These are phyloP conservation scores for Pichia sp. DNA, from an alignment of 1,139 yeast genomes.

Conservation along the genomic window DNA sequence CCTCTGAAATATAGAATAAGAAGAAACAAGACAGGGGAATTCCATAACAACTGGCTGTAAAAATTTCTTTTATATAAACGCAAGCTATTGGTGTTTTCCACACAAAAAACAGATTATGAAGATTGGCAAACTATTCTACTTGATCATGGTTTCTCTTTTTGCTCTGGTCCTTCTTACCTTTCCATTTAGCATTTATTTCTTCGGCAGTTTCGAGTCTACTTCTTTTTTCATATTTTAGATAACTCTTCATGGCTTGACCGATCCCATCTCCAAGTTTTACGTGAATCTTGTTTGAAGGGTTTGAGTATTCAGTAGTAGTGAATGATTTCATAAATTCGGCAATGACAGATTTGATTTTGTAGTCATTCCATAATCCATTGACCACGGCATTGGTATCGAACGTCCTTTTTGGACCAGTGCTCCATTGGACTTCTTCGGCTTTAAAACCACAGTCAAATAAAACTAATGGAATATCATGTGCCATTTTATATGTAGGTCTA, in stretches of 20 bases:
- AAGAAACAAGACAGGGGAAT: no score
- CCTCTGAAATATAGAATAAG: no score
- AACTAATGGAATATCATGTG: conserved; percentile 84
- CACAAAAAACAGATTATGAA: no score
- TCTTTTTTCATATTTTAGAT: conserved; percentile 54
- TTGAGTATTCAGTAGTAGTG: conserved; percentile 27
- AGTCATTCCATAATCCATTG: conserved; percentile 31
- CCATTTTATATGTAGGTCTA: conserved; percentile 84
- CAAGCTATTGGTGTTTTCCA: no score
- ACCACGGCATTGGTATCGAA: conserved; percentile 22
- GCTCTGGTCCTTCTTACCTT: conserved; percentile 15
- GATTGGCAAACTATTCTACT: not conserved
- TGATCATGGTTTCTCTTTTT: conserved; percentile 11
- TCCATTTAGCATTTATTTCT: conserved; percentile 60
- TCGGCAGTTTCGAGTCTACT: conserved; percentile 44
- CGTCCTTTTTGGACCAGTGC: conserved; percentile 17
- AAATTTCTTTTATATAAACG: no score
- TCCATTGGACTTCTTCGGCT: conserved; percentile 58
- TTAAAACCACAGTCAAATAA: conserved; percentile 81
- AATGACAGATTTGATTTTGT: conserved; percentile 33
- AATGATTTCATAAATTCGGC: conserved; percentile 32
- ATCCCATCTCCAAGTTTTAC: conserved; percentile 65
- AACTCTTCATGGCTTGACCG: conserved; percentile 51
- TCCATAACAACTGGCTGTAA: no score
- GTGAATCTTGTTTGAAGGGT: conserved; percentile 28